phyloP scores from a whole-genome alignment of 345 rosid genomes.

The Gossypium thurberi region DNA sequence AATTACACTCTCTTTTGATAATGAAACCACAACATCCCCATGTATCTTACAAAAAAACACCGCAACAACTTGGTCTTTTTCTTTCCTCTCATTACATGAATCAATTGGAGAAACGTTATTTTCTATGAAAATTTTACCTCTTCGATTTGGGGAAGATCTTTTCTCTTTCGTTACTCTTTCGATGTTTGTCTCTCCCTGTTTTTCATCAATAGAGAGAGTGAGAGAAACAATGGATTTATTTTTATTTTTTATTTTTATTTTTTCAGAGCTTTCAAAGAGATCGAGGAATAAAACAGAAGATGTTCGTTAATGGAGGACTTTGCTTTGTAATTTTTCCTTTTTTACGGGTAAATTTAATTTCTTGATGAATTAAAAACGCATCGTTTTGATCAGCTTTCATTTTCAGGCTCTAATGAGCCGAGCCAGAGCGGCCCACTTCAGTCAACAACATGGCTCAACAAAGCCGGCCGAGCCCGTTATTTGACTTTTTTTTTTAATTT shows the following conservation, averaged over 20 bases:
- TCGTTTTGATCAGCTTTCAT: background rate
- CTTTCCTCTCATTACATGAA: background rate
- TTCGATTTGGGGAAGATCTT: conserved; percentile 22
- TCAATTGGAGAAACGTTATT: background rate
- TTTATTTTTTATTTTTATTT: background rate
- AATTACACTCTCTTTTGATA: conserved; percentile 24
- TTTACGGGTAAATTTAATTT: background rate
- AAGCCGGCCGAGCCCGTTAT: too few relatives aligned
- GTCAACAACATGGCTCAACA: too few relatives aligned
- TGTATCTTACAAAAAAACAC: conserved; percentile 13
- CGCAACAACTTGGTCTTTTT: background rate
- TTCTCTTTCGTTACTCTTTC: background rate
- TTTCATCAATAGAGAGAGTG: background rate
- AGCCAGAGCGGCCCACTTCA: too few relatives aligned
- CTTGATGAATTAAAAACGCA: background rate
- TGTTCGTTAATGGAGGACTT: conserved; percentile 12
- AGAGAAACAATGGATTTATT: too few relatives aligned
- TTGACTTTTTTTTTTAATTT: too few relatives aligned
- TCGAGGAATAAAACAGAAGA: background rate
- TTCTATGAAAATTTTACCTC: conserved; percentile 21
- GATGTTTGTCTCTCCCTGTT: conserved; percentile 4
- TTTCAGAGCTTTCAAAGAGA: conserved; percentile 14
- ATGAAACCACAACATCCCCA: conserved; percentile 26
- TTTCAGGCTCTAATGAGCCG: too few relatives aligned
- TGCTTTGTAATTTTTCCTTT: background rate